phyloP scores from a whole-genome alignment of 176 grass and related monocot genomes.

The Olyra latifolia region DNA sequence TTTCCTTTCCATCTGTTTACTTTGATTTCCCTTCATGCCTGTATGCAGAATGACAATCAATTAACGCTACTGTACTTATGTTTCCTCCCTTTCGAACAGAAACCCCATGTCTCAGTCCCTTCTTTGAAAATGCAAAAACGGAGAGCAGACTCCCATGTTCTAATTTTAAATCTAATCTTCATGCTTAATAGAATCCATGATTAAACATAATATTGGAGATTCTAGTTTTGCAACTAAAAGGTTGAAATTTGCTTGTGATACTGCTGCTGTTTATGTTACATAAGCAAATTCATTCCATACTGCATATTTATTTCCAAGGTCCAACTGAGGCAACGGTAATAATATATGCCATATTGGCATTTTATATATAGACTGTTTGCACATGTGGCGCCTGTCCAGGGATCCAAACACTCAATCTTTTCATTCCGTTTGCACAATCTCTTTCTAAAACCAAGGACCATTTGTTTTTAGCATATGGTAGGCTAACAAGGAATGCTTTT shows the following conservation, averaged over 20 bases:
- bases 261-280: not conserved
- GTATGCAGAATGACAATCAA: not conserved
- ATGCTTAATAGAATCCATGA: not conserved
- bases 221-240: not conserved
- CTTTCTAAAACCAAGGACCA: not conserved
- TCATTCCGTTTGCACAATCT: not conserved
- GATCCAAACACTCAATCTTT: not conserved
- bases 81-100: not conserved
- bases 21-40: constrained; percentile 15
- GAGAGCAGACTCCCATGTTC: not conserved
- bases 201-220: not conserved
- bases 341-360: not conserved
- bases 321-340: not conserved
- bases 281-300: constrained; percentile 1
- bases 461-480: not conserved
- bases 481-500: not conserved
- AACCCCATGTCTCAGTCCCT: not conserved
- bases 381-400: not conserved
- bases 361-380: not conserved
- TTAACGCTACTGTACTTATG: not conserved
- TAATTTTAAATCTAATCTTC: not conserved
- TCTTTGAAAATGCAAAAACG: not conserved
- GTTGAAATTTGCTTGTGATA: not conserved
- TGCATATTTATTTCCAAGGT: not conserved
- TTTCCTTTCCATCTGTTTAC: constrained; percentile 4